Conservation (phyloP, 2,329 filamentous ascomycete genomes). For the Zasmidium citrigriseum region DNA sequence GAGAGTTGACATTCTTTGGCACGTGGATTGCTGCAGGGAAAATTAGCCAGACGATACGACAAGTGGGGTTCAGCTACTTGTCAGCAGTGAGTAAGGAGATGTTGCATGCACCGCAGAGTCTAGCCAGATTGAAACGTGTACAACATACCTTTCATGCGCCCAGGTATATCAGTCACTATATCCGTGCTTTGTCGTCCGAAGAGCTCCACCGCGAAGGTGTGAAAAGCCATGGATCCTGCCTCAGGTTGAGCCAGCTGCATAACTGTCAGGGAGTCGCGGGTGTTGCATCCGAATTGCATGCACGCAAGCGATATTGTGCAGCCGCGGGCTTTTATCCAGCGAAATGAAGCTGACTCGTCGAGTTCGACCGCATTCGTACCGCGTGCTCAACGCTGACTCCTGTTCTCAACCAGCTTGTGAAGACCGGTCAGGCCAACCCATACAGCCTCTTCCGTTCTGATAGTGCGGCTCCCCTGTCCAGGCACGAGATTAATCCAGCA, state of each 20-base stretch:
- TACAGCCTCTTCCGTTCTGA: constrained; percentile 80
- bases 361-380: not conserved
- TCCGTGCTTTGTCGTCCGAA: not conserved
- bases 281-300: not conserved
- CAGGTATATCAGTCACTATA: not conserved
- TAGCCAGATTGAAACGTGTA: not conserved
- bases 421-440: constrained; percentile 74
- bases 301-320: not conserved
- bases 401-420: constrained; percentile 44
- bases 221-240: not conserved
- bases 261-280: not conserved
- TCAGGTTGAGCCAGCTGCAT: not conserved
- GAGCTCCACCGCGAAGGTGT: not conserved
- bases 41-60: not conserved
- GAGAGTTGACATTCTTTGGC: not conserved
- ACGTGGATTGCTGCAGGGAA: not conserved
- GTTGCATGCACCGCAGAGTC: not conserved
- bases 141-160: not conserved
- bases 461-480: constrained; percentile 77
- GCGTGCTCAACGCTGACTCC: constrained; percentile 15
- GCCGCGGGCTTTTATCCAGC: not conserved
- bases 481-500: constrained; percentile 81
- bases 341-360: not conserved
- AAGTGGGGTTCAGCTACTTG: not conserved
- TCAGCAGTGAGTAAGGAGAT: constrained; percentile 5